Evolutionary conservation across 176 grass and related monocot genomes (phyloP), one percentile per base, ranked within the genome.

Genomic region (Musa acuminata): DNA sequence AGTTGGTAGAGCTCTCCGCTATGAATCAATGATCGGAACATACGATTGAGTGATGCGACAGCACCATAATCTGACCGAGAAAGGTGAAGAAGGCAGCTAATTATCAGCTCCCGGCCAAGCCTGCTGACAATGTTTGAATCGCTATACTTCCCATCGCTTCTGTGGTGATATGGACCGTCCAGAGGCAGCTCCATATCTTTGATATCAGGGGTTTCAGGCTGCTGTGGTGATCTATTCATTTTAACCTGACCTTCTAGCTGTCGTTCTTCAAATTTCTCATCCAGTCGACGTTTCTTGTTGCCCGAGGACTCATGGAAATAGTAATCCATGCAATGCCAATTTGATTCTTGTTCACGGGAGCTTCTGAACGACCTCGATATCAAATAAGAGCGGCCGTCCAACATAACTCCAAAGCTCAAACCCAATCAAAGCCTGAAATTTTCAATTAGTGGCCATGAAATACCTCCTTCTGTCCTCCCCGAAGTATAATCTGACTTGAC

Each of bases 201-300:
- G 55, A 75, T 60, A n/a, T 75, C 73, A 49, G 73, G 73, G 26
- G 73, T 75, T 50, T 62, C 57, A 12, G 55, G 73, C n/a, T 49
- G 55, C 55, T 75, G 29, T 0, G 73, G 73, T 0, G 55, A 62
- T 23, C 52, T 72, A n/a, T 72, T 72, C 29, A 10, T 53, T n/a
- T 52, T 72, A n/a, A 51, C 69, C 17, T 50, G 49, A 24, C 52
- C 69, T 13, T 72, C 69, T 51, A 23, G n/a, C 1, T 52, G 20
- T 22, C 23, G 49, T 20, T 75, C 73, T 49, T 75, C 73, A 13
- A 12, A 13, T 62, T 75, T 55, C 26, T 75, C 26, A 26, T 60
- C 55, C 9, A 60, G 27, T 11, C 26, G 73, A 12, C 73, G 73
- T 13, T 75, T 75, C 19, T 72, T 72, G 25, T 52, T 72, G 69